A percentile compares a stretch with the other conserved stretches of the same genome.
Evolutionary conservation across 257 asterid genomes (phyloP).

Genomic region (Buddleja alternifolia): DNA sequence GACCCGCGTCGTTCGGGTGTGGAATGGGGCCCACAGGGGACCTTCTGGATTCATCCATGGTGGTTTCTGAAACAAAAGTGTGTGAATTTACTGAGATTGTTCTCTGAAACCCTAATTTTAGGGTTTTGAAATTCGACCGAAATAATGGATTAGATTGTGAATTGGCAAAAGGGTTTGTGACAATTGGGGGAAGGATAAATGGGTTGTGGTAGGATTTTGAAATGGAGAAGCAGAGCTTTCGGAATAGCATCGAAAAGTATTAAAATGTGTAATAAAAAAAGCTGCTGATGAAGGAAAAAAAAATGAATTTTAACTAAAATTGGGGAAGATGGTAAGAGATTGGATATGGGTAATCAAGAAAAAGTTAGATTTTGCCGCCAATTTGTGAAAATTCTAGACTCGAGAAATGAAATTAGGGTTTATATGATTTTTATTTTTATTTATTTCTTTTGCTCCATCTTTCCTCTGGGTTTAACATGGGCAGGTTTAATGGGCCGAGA

Average conservation of each 20-base stretch:
- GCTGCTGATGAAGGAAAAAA: not conserved
- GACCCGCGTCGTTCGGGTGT: conserved; percentile 50
- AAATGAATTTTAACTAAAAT: not conserved
- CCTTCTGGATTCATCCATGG: conserved; percentile 59
- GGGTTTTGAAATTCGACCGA: conserved; percentile 36
- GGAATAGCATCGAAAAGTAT: conserved; percentile 62
- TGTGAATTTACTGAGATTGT: conserved; percentile 34
- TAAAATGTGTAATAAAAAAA: not conserved
- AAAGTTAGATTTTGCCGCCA: conserved; percentile 24
- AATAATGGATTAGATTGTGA: conserved; percentile 34
- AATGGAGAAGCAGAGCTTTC: conserved; percentile 57
- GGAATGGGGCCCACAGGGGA: conserved; percentile 59
- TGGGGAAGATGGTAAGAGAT: not conserved
- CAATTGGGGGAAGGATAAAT: conserved; percentile 41
- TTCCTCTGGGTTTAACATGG: not conserved
- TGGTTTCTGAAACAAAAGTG: conserved; percentile 42
- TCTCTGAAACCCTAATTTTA: conserved; percentile 35
- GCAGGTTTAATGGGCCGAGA: not conserved
- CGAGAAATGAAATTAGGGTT: conserved; percentile 28
- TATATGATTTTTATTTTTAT: not conserved
- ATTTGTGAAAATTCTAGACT: conserved; percentile 19
- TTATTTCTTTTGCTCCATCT: not conserved
- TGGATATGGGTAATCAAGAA: not conserved
- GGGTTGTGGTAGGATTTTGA: conserved; percentile 55
- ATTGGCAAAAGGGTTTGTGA: conserved; percentile 40